A percentile compares a stretch with the other conserved stretches of the same genome.
These are phyloP conservation scores for Melanogaster broomeanus DNA, from an alignment of 768 basidiomycete species.

Conservation along the genomic window DNA sequence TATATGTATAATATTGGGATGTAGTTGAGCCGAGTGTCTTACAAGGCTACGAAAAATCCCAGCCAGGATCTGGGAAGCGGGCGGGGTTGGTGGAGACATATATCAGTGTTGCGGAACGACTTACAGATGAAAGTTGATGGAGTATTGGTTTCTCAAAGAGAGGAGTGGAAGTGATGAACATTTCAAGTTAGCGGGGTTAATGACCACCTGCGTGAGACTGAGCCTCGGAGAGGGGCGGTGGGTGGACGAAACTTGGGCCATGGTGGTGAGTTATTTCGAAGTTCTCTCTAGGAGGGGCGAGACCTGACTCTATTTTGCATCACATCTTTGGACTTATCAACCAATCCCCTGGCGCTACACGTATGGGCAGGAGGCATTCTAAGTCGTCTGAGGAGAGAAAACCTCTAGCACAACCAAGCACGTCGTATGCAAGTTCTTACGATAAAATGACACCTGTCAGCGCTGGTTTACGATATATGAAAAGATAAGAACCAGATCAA, in stretches of 20 bases:
- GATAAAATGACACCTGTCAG: too few species aligned
- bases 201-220: constrained; percentile 11
- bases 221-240: background rate
- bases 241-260: constrained; percentile 2
- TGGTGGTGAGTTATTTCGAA: constrained; percentile 1
- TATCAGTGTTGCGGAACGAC: constrained; percentile 5
- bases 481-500: too few species aligned
- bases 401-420: too few species aligned
- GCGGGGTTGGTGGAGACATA: constrained; percentile 26
- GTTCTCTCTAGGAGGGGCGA: background rate
- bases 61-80: constrained; percentile 35
- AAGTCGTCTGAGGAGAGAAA: too few species aligned
- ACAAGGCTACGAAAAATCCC: constrained; percentile 55
- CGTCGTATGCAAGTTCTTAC: too few species aligned
- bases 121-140: constrained; percentile 52
- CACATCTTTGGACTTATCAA: background rate
- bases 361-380: too few species aligned
- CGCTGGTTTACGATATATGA: too few species aligned
- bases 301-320: background rate
- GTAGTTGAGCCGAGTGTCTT: constrained; percentile 2
- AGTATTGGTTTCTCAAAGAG: constrained; percentile 47
- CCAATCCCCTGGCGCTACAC: background rate
- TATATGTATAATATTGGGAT: background rate
- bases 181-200: constrained; percentile 56
- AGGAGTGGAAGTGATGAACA: constrained; percentile 53